Percentiles rank a stretch among this genome's conserved stretches.
phyloP scores from a whole-genome alignment of 805 yeast species.

The Metschnikowia continentalis region DNA sequence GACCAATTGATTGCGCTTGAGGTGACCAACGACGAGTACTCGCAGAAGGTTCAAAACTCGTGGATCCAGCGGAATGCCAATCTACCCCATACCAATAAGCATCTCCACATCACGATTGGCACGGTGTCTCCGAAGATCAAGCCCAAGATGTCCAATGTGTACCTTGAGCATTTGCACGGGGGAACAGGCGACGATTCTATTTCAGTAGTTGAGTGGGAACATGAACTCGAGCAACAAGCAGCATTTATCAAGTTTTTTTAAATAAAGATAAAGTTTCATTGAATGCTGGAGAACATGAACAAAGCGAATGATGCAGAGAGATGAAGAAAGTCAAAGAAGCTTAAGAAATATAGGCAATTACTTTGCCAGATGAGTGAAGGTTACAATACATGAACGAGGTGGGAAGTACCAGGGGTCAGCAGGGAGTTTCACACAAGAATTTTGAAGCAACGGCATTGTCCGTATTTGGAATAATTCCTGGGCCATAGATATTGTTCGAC shows the following conservation, averaged over 20 bases:
- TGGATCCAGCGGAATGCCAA: constrained; percentile 6
- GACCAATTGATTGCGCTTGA: constrained; percentile 50
- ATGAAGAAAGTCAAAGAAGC: neutral
- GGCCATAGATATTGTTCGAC: no score
- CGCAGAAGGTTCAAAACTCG: neutral
- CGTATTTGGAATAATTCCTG: no score
- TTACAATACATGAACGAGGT: no score
- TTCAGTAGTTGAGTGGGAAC: constrained; percentile 6
- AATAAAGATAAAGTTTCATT: neutral
- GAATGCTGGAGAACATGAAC: no score
- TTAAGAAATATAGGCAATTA: no score
- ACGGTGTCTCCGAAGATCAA: constrained; percentile 24
- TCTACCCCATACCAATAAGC: constrained; percentile 35
- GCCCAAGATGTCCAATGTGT: constrained; percentile 13
- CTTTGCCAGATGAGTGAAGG: no score
- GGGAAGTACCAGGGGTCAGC: no score
- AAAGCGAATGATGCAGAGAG: no score
- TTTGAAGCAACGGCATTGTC: no score
- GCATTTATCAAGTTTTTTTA: constrained; percentile 10
- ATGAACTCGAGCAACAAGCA: constrained; percentile 5
- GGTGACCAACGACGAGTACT: constrained; percentile 6
- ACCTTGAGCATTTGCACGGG: constrained; percentile 8
- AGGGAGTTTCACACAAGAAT: no score
- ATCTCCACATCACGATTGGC: constrained; percentile 71
- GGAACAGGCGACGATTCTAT: constrained; percentile 6